Evolutionary conservation across 75 land plant species (phyloP).

Genomic region (Pinus albicaulis): DNA sequence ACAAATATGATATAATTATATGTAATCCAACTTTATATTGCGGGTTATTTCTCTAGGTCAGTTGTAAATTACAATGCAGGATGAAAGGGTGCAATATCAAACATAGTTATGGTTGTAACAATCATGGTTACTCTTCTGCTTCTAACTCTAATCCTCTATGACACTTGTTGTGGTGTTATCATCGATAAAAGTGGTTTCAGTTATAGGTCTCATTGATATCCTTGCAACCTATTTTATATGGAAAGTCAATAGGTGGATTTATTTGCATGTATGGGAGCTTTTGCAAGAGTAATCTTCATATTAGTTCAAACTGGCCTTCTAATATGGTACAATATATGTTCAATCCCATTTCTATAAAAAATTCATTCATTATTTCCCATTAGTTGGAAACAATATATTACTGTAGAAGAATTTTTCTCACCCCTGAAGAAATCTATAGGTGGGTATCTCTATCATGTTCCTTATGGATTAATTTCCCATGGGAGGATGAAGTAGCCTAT

Average conservation of each 20-base stretch:
- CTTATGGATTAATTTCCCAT: too few relatives aligned
- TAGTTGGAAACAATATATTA: background rate
- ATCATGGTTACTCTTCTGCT: constrained; percentile 26
- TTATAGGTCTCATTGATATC: constrained; percentile 31
- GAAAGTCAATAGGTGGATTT: constrained; percentile 51
- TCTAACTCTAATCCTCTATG: constrained; percentile 38
- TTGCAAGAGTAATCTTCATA: constrained; percentile 34
- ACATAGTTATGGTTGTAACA: constrained; percentile 37
- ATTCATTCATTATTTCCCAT: too few relatives aligned
- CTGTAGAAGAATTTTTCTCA: background rate
- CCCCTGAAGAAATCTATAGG: constrained; percentile 24
- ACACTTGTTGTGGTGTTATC: constrained; percentile 40
- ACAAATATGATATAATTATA: too few relatives aligned
- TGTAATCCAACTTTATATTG: background rate
- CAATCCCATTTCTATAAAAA: background rate
- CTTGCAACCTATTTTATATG: constrained; percentile 30
- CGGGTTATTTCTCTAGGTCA: constrained; percentile 49
- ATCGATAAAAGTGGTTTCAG: constrained; percentile 31
- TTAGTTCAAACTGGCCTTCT: constrained; percentile 36
- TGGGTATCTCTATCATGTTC: constrained; percentile 77
- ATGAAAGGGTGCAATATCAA: constrained; percentile 34
- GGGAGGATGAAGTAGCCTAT: too few relatives aligned
- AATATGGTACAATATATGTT: constrained; percentile 25
- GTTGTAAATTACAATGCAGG: constrained; percentile 48
- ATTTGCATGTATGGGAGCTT: constrained; percentile 37